Base-by-base conservation (phyloP, 2,329 filamentous ascomycete species). In the Thielaviopsis ethacetica region DNA sequence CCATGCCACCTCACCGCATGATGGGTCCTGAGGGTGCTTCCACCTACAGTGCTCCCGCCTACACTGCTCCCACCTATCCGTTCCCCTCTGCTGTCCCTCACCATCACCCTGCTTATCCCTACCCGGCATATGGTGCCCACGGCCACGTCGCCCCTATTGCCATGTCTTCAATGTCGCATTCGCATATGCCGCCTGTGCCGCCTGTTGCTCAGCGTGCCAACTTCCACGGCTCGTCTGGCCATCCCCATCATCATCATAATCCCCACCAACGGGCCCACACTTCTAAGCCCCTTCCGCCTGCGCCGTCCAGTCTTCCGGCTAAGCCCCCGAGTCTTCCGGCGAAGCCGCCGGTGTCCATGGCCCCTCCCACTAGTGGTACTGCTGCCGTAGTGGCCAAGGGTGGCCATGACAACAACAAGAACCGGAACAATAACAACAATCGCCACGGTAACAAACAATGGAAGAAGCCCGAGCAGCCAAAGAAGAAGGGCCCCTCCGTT, bases 311-410 rank as follows among this genome's bases (percentile, higher is more conserved):
- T 24, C 24, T 58, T 3, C 56, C 56, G 34, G 56, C 56, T n/a
- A 58, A 58, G 22, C 56, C 56, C 34, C 49, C 56, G 6, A 51
- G 56, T 52, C 50, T 58, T 6, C 56, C 56, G 30, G 56, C 56
- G n/a, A 58, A 53, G 30, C 56, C 56, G 17, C 56, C 56, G 3
- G 27, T 50, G 49, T 44, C 38, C 12, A 44, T 44, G 38, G 38
- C 38, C 10, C 38, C 38, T 44, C 10, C 38, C 2, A 15, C 38
- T n/a, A 44, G 15, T 44, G 38, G 15, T 44, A 15, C 38, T n/a
- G 38, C 38, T 44, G 4, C 38, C 17, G n/a, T n/a, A n/a, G 38
- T n/a, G 17, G 15, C 38, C 38, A 44, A 27, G 10, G 24, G 54
- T 4, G 13, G 44, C 21, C 54, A 41, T n/a, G 54, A 56, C 13